Percentiles rank a stretch among this genome's conserved stretches.
phyloP scores from a whole-genome alignment of 805 yeast species.

The Starmera caribaea region DNA sequence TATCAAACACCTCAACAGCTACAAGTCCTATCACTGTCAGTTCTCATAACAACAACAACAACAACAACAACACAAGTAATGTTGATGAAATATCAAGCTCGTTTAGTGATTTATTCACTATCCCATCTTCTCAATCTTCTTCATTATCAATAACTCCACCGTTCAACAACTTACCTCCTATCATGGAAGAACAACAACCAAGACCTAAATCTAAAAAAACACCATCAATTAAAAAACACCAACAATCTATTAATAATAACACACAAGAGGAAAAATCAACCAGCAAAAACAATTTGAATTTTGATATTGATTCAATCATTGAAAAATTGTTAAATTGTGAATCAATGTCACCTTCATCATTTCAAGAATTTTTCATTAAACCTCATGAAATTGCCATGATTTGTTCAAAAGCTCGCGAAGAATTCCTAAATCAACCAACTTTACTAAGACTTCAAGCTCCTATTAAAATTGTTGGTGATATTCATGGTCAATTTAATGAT shows the following conservation, averaged over 20 bases:
- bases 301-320: slow-evolving; percentile 55
- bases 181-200: slow-evolving; percentile 14
- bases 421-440: slow-evolving; percentile 84
- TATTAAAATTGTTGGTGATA: slow-evolving; percentile 83
- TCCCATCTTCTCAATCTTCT: slow-evolving; percentile 12
- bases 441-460: slow-evolving; percentile 73
- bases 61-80: slow-evolving; percentile 3
- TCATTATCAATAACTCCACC: slow-evolving; percentile 18
- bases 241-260: not conserved
- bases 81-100: slow-evolving; percentile 16
- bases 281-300: slow-evolving; percentile 2
- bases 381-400: slow-evolving; percentile 64
- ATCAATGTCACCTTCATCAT: slow-evolving; percentile 7
- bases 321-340: slow-evolving; percentile 43
- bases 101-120: slow-evolving; percentile 18
- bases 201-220: not conserved
- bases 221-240: not conserved
- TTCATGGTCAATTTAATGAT: slow-evolving; percentile 95
- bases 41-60: not conserved
- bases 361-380: slow-evolving; percentile 13
- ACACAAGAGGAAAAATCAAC: too few relatives aligned
- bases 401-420: slow-evolving; percentile 81
- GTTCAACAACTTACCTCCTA: slow-evolving; percentile 9
- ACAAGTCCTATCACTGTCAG: not conserved
- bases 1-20: not conserved